Conservation (phyloP, 2,329 filamentous ascomycete species). For the Alternaria metachromatica region DNA sequence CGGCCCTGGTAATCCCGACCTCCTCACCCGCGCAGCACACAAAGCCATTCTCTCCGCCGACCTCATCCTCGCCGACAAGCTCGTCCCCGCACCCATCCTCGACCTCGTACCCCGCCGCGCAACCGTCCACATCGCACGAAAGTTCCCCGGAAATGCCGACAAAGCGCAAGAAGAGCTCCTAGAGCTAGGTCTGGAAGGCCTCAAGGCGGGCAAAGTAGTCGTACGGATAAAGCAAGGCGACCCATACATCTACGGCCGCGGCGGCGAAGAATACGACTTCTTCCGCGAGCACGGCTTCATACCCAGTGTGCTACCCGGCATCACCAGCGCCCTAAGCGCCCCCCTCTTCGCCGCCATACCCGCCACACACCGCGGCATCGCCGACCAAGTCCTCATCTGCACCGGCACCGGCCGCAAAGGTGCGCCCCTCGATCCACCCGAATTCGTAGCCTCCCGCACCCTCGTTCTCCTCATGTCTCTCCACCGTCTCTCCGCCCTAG, state of each 20-base stretch:
- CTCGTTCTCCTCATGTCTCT: constrained; percentile 96
- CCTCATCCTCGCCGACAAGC: constrained; percentile 83
- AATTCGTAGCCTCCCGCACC: constrained; percentile 77
- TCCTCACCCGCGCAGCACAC: constrained; percentile 83
- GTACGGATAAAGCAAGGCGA: constrained; percentile 95
- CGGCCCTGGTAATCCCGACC: constrained; percentile 89
- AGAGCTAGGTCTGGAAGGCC: constrained; percentile 73
- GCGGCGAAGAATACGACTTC: constrained; percentile 88
- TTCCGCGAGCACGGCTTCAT: constrained; percentile 76
- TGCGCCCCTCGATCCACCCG: constrained; percentile 78
- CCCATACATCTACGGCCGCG: constrained; percentile 93
- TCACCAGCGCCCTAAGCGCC: constrained; percentile 86
- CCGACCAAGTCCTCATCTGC: constrained; percentile 94
- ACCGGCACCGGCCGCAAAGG: constrained; percentile 95
- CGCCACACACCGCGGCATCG: constrained; percentile 84
- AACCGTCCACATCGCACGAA: constrained; percentile 88
- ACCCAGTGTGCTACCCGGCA: constrained; percentile 80
- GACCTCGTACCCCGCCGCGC: constrained; percentile 90
- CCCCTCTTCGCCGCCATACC: constrained; percentile 89
- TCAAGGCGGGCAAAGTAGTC: constrained; percentile 76
- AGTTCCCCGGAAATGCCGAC: constrained; percentile 97
- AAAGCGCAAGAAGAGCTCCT: constrained; percentile 90
- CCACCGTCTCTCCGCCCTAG: constrained; percentile 78
- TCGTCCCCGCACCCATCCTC: constrained; percentile 82
- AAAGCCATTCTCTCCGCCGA: constrained; percentile 78